Percentiles rank a stretch among this genome's conserved stretches.
These are phyloP conservation scores for Cyclotella cryptica DNA, from an alignment of 108 stramenopile species.

Conservation along the genomic window DNA sequence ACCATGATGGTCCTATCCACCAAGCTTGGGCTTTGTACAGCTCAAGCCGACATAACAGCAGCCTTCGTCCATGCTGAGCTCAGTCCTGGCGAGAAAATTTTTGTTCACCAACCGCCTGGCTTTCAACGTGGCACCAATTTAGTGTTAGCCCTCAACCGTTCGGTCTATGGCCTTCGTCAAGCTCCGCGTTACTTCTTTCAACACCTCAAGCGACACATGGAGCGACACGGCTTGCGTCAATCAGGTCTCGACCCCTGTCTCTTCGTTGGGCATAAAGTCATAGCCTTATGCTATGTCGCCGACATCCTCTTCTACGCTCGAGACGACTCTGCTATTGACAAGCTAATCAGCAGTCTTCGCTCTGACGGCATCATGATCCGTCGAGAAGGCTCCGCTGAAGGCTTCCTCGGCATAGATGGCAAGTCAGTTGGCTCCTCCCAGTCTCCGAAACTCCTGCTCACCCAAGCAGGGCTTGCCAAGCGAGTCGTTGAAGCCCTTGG, in stretches of 20 bases:
- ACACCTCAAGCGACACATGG: constrained; percentile 21
- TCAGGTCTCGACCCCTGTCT: constrained; percentile 55
- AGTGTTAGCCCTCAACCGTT: constrained; percentile 20
- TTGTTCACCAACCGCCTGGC: constrained; percentile 49
- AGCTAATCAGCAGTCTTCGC: background rate
- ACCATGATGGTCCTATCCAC: constrained; percentile 27
- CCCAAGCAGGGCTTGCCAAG: constrained; percentile 42
- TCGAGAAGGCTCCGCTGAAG: background rate
- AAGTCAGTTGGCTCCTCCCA: background rate
- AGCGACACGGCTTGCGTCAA: constrained; percentile 16
- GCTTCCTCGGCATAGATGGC: constrained; percentile 49
- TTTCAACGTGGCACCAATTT: background rate
- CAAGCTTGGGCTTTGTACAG: background rate
- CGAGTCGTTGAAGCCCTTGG: background rate
- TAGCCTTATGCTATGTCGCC: constrained; percentile 18
- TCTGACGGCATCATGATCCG: background rate
- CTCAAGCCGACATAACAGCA: constrained; percentile 33
- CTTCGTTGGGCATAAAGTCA: constrained; percentile 21
- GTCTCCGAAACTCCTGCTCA: constrained; percentile 16
- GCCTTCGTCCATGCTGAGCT: constrained; percentile 59
- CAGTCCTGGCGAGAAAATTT: constrained; percentile 34
- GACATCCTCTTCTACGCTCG: no score
- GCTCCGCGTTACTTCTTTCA: constrained; percentile 49
- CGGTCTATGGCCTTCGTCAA: constrained; percentile 43
- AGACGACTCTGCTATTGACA: background rate